Percentiles rank a stretch among this genome's conserved stretches.
Conservation (phyloP, 2,329 filamentous ascomycete species). For the Aspergillus versicolor region DNA sequence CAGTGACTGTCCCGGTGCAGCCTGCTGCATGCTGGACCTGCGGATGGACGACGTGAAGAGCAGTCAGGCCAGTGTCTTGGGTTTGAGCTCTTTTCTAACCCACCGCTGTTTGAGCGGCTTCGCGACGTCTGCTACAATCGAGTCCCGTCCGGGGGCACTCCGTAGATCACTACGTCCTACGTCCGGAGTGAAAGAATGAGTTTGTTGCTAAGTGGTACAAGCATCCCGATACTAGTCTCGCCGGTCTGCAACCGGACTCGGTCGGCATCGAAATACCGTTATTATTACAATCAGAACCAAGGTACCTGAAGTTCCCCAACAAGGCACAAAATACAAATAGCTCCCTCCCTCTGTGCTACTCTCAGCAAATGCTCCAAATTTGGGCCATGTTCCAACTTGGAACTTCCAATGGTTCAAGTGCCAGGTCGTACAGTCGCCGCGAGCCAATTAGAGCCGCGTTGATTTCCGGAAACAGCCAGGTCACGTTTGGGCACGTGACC, state of each 20-base stretch:
- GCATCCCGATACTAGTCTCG: background rate
- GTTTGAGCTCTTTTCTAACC: background rate
- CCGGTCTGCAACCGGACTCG: background rate
- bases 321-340: background rate
- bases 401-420: background rate
- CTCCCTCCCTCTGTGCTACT: background rate
- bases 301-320: background rate
- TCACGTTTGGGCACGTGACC: slow-evolving; percentile 3
- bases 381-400: background rate
- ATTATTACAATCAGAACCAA: slow-evolving; percentile 4
- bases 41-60: background rate
- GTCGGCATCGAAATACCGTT: slow-evolving; percentile 5
- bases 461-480: background rate
- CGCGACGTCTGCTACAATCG: background rate
- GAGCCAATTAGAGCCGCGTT: background rate
- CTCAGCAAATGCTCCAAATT: background rate
- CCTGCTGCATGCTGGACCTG: background rate
- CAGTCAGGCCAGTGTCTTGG: background rate
- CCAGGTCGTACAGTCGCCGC: background rate
- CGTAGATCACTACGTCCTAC: background rate
- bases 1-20: background rate
- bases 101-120: background rate
- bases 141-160: background rate
- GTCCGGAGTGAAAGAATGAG: background rate
- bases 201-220: background rate